Evolutionary conservation across 495 filamentous ascomycete genomes (phyloP).

Genomic region (Penicillium coprophilum): DNA sequence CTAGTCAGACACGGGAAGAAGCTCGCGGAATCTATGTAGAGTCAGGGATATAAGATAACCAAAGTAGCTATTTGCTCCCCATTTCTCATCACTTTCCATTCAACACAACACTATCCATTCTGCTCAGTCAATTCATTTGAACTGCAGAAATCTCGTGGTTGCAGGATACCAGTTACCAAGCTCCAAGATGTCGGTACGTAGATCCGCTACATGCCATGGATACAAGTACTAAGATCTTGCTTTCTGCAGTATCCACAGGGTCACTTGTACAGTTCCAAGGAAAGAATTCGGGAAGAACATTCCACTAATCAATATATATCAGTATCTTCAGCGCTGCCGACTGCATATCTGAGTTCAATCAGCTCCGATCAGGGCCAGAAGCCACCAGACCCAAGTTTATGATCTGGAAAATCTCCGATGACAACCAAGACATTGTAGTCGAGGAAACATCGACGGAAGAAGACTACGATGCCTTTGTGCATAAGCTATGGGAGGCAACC

Average conservation of each 20-base stretch:
- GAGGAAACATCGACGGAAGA: conserved; percentile 60
- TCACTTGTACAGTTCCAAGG: background rate
- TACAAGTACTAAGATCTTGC: background rate
- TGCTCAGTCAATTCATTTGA: background rate
- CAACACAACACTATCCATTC: background rate
- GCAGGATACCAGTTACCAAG: background rate
- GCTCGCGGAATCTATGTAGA: background rate
- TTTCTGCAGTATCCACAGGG: background rate
- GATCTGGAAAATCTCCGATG: conserved; percentile 83
- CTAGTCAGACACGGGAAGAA: background rate
- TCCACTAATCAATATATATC: conserved; percentile 3
- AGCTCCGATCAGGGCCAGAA: conserved; percentile 71
- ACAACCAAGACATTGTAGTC: conserved; percentile 73
- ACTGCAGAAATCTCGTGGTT: background rate
- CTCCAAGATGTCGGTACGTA: conserved; percentile 4
- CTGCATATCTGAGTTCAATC: conserved; percentile 72
- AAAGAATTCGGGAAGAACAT: background rate
- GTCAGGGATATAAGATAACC: background rate
- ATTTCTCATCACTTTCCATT: background rate
- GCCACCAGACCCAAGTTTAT: conserved; percentile 66
- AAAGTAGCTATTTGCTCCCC: background rate
- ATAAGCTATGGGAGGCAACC: conserved; percentile 65
- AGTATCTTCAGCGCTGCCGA: conserved; percentile 70
- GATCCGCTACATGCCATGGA: background rate
- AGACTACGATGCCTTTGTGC: conserved; percentile 64